Percentiles rank a stretch among this genome's conserved stretches.
phyloP scores from a whole-genome alignment of 2,329 filamentous ascomycete genomes.

The Sclerotinia borealis region DNA sequence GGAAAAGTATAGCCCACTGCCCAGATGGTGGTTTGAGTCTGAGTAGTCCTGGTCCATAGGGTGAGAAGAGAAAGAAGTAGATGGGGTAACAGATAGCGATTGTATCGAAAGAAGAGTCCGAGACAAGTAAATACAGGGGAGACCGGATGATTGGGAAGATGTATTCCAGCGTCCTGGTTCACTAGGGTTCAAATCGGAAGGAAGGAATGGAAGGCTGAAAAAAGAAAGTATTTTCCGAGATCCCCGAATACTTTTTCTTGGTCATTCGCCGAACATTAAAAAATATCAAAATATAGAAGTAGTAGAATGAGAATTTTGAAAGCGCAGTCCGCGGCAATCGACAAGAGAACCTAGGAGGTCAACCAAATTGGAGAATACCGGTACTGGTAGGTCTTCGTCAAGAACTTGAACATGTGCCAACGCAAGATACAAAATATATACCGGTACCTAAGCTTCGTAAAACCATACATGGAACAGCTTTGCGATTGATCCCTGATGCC shows the following conservation, averaged over 20 bases:
- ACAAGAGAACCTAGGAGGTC: not conserved
- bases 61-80: not conserved
- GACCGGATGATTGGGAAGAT: not conserved
- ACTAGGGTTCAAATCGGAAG: constrained; percentile 2
- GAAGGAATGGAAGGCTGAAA: constrained; percentile 11
- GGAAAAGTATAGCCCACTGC: not conserved
- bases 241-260: not conserved
- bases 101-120: constrained; percentile 2
- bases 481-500: constrained; percentile 2
- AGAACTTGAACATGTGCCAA: not conserved
- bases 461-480: not conserved
- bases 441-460: not conserved
- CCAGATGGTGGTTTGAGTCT: not conserved
- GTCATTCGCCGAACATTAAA: not conserved
- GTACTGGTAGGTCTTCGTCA: not conserved
- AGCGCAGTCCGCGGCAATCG: not conserved
- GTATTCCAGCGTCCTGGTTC: constrained; percentile 11
- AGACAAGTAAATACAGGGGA: constrained; percentile 1
- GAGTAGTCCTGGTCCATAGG: not conserved
- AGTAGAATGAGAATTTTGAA: not conserved
- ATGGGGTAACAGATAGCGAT: not conserved
- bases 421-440: not conserved
- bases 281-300: not conserved
- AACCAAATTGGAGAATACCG: not conserved
- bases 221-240: constrained; percentile 3